phyloP scores from a whole-genome alignment of 768 basidiomycete species.

The Exsudoporus frostii region DNA sequence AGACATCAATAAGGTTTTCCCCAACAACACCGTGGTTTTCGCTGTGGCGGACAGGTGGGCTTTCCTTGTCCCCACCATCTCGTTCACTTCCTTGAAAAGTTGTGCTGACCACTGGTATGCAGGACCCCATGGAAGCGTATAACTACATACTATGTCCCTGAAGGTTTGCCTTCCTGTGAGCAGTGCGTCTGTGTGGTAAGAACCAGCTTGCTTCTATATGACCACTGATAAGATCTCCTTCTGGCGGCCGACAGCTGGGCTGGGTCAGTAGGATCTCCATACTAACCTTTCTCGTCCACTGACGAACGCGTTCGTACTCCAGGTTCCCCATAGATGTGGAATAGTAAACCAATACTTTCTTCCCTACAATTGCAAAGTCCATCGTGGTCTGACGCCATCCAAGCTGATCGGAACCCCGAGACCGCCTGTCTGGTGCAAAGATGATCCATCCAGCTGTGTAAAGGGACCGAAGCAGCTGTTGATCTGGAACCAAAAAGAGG shows the following conservation, averaged over 20 bases:
- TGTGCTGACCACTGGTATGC: not conserved
- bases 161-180: not conserved
- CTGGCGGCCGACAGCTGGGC: not conserved
- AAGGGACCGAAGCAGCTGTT: slow-evolving; percentile 9
- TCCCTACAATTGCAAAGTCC: not conserved
- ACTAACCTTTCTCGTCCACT: not conserved
- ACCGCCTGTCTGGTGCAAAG: slow-evolving; percentile 6
- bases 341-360: slow-evolving; percentile 4
- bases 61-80: not conserved
- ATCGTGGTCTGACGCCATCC: not conserved
- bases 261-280: slow-evolving; percentile 10
- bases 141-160: slow-evolving; percentile 1
- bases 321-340: slow-evolving; percentile 11
- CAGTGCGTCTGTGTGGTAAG: slow-evolving; percentile 9
- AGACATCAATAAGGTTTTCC: no score
- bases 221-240: not conserved
- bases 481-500: not conserved
- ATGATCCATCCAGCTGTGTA: not conserved
- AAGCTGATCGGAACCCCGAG: slow-evolving; percentile 5
- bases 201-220: not conserved
- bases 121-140: slow-evolving; percentile 11
- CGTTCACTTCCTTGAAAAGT: not conserved
- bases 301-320: not conserved
- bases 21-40: no score
- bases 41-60: not conserved